Conservation (phyloP, 176 grass and related monocot genomes). For the Aegilops longissima region DNA sequence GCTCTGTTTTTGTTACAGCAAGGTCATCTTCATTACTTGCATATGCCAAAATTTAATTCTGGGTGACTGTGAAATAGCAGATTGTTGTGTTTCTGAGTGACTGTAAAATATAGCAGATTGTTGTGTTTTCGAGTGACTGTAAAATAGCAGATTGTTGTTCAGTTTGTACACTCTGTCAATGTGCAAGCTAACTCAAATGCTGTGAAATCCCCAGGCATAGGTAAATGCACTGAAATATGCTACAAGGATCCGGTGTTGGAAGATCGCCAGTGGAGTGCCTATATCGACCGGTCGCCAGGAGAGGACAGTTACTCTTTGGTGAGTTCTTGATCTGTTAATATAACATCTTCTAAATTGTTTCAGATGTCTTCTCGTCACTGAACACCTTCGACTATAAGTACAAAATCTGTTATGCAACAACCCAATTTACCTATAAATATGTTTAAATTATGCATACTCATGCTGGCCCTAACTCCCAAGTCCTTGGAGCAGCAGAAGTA, state of each 20-base stretch:
- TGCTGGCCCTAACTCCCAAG: background rate
- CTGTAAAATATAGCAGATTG: background rate
- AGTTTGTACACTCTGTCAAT: background rate
- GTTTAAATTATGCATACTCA: background rate
- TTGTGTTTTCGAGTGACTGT: background rate
- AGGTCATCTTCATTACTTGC: background rate
- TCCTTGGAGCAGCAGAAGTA: too few relatives aligned
- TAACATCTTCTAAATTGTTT: constrained; percentile 1
- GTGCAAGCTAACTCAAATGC: background rate
- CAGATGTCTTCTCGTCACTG: background rate
- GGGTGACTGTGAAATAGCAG: background rate
- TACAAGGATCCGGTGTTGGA: constrained; percentile 93
- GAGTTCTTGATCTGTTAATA: background rate
- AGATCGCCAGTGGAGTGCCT: constrained; percentile 81
- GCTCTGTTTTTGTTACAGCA: background rate
- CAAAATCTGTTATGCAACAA: background rate
- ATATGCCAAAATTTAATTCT: background rate
- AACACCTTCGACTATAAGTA: background rate
- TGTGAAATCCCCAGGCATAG: constrained; percentile 54
- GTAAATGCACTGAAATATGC: constrained; percentile 87
- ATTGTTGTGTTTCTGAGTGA: background rate
- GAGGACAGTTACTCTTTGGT: constrained; percentile 86
- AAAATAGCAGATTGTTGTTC: background rate
- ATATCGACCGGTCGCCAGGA: constrained; percentile 89
- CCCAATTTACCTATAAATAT: background rate